Conservation (phyloP, 768 basidiomycete species). For the Leccinum barrowsii region DNA sequence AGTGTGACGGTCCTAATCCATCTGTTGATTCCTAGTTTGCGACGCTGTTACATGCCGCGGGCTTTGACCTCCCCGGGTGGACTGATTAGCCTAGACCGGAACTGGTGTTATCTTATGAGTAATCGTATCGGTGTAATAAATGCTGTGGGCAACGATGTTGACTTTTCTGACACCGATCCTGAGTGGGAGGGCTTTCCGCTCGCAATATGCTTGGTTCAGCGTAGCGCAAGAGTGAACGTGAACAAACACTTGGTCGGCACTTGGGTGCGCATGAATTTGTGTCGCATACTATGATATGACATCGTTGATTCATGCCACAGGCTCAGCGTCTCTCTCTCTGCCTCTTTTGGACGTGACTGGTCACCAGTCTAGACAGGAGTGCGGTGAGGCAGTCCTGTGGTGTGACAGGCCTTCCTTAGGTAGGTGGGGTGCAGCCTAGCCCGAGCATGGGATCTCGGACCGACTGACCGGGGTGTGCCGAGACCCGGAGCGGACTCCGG, state of each 20-base stretch:
- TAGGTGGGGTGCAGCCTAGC: too few species aligned
- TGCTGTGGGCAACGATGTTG: neutral
- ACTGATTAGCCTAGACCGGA: neutral
- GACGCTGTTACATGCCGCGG: constrained; percentile 65
- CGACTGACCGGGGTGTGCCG: too few species aligned
- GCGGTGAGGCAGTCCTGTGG: too few species aligned
- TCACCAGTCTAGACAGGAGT: too few species aligned
- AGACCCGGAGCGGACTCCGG: too few species aligned
- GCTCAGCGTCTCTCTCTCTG: neutral
- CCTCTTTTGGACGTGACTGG: too few species aligned
- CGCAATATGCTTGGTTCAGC: neutral
- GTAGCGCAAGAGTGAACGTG: neutral
- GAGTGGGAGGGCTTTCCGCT: neutral
- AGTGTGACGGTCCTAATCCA: neutral
- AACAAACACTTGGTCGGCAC: neutral
- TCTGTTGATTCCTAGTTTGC: constrained; percentile 50
- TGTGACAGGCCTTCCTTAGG: too few species aligned
- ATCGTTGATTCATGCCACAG: neutral
- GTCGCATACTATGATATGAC: neutral
- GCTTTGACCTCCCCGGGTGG: constrained; percentile 40
- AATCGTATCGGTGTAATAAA: neutral
- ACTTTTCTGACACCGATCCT: neutral
- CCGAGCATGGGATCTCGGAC: too few species aligned
- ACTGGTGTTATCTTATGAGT: neutral
- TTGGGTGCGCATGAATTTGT: neutral